These are phyloP conservation scores for Linnemannia exigua DNA, from an alignment of 192 early-diverging fungal genomes.

Conservation along the genomic window DNA sequence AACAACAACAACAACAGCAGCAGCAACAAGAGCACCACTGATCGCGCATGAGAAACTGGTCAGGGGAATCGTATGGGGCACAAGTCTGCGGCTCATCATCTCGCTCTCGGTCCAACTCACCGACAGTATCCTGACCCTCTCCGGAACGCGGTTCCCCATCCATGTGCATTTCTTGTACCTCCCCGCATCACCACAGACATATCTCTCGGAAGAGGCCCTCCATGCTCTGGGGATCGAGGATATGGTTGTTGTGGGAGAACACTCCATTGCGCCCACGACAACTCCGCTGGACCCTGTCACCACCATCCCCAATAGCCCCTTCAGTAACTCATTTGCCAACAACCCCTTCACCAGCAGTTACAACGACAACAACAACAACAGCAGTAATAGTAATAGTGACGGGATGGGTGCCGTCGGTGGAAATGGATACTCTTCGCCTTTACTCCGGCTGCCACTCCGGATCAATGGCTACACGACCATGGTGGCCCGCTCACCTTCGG, in stretches of 20 bases:
- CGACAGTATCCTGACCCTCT: slow-evolving; percentile 33
- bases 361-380: background rate
- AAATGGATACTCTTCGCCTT: background rate
- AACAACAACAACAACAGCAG: background rate
- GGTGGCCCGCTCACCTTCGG: slow-evolving; percentile 32
- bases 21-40: background rate
- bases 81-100: slow-evolving; percentile 32
- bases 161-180: slow-evolving; percentile 44
- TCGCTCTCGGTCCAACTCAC: slow-evolving; percentile 37
- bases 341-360: background rate
- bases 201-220: slow-evolving; percentile 28
- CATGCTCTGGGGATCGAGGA: slow-evolving; percentile 31
- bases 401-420: background rate
- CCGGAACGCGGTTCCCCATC: slow-evolving; percentile 25
- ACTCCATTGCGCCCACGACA: background rate
- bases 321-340: background rate
- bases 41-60: slow-evolving; percentile 11
- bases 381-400: background rate
- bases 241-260: slow-evolving; percentile 34
- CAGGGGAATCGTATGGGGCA: slow-evolving; percentile 25
- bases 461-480: slow-evolving; percentile 29
- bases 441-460: slow-evolving; percentile 30
- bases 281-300: background rate
- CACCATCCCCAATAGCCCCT: background rate
- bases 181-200: slow-evolving; percentile 25